Evolutionary conservation across 495 filamentous ascomycete genomes (phyloP), one percentile per base, ranked within the genome.

Genomic region (Aspergillus ostianus): DNA sequence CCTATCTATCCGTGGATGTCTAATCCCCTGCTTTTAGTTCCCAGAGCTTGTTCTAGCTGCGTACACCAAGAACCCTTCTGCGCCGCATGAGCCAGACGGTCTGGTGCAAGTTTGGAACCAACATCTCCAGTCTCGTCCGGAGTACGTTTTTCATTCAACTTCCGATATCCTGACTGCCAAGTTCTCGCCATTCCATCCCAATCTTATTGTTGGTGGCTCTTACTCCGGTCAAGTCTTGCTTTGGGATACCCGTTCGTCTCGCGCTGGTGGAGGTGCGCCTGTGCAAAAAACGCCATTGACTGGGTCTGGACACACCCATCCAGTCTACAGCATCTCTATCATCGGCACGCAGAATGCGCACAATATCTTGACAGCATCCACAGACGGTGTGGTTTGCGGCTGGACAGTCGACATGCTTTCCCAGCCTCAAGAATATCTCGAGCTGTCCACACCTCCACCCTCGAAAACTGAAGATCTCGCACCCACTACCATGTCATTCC

Each of bases 261-360:
- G 77, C 44, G 76, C 75, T 6, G 86, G 90, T 19, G 90, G 90
- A 62, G 87, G 90, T 18, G 85, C 90, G 18, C 93, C 94, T 3
- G 91, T 97, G 21, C 91, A 97, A 65, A 96, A 96, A 74, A 99
- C 95, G 1, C 93, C 94, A 0, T 81, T 98, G 27, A 97, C 95
- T 17, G 92, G 94, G 45, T 74, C 79, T 46, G 93, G 94, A 44
- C 94, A 99, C 71, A 95, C 94, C 8, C 94, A 99, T 67, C 94
- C 94, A 0, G 89, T 99, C 56, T 99, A 99, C 78, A 89, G 87
- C 26, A 86, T 99, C 58, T 91, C 94, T 48, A 92, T 98, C 27
- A 90, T 98, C 46, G 94, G 94, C 61, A 99, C 94, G 6, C 95
- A 98, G 73, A 98, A 99, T 73, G 95, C 95, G 52, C 94, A 97